Evolutionary conservation across 2,329 filamentous ascomycete genomes (phyloP).

Genomic region (Phaeosphaeriaceae sp.): DNA sequence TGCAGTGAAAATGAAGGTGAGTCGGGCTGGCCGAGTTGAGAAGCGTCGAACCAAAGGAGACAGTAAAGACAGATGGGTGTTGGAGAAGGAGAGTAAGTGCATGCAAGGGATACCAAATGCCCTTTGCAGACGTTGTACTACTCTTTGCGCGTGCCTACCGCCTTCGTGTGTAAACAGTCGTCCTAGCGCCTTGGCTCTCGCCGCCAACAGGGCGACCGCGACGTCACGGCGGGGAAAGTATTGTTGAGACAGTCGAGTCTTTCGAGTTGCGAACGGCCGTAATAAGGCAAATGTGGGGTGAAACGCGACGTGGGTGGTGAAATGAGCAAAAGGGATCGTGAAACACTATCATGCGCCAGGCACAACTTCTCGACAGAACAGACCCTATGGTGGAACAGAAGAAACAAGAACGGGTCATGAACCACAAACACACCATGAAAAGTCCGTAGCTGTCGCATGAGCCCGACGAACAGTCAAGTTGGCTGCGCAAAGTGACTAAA

Average conservation of each 20-base stretch:
- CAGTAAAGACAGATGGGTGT: conserved; percentile 26
- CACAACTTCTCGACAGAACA: conserved; percentile 1
- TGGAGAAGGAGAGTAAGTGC: conserved; percentile 17
- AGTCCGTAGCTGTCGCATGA: neutral
- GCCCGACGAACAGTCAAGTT: neutral
- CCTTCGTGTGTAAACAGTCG: conserved; percentile 13
- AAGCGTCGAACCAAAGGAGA: conserved; percentile 20
- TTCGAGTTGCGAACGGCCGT: conserved; percentile 15
- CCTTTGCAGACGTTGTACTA: conserved; percentile 20
- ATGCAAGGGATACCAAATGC: conserved; percentile 19
- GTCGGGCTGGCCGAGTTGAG: conserved; percentile 25
- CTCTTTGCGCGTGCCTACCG: conserved; percentile 16
- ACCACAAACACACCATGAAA: neutral
- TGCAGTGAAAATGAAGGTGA: conserved; percentile 30
- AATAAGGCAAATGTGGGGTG: conserved; percentile 23
- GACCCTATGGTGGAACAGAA: neutral
- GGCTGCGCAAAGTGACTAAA: neutral
- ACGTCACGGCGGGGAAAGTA: conserved; percentile 11
- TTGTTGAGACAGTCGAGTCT: conserved; percentile 10
- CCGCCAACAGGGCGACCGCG: conserved; percentile 18
- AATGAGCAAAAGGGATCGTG: conserved; percentile 24
- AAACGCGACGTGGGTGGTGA: conserved; percentile 22
- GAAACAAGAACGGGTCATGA: neutral
- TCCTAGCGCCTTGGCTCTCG: conserved; percentile 13
- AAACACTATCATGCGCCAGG: conserved; percentile 29